Conservation (phyloP, 148 eudicot species). For the Limonium bicolor region DNA sequence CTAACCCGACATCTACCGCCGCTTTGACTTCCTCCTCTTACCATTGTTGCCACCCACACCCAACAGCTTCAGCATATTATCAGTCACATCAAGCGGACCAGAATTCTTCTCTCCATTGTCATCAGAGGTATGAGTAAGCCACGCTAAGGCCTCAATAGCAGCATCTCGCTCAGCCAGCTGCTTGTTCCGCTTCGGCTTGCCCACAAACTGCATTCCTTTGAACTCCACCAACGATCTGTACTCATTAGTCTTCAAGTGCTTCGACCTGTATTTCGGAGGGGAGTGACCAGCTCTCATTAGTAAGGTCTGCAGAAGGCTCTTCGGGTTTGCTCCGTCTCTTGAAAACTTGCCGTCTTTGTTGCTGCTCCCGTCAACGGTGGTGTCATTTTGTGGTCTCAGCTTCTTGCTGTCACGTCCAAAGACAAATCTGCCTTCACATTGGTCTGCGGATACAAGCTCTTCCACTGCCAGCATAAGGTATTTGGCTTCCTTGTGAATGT, state of each 20-base stretch:
- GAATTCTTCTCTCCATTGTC: conserved; percentile 23
- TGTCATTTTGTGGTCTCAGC: conserved; percentile 31
- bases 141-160: conserved; percentile 85
- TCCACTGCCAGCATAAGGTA: conserved; percentile 88
- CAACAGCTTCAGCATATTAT: conserved; percentile 91
- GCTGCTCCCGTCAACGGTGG: too few relatives aligned
- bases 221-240: conserved; percentile 90
- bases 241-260: conserved; percentile 88
- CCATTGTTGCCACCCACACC: conserved; percentile 22
- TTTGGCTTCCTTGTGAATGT: conserved; percentile 81
- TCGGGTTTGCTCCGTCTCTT: conserved; percentile 85
- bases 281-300: conserved; percentile 97
- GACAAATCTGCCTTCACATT: conserved; percentile 87
- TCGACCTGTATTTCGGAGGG: conserved; percentile 89
- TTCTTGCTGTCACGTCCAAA: conserved; percentile 85
- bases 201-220: conserved; percentile 98
- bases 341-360: conserved; percentile 60
- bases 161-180: conserved; percentile 88
- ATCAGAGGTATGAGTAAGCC: conserved; percentile 84
- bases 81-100: conserved; percentile 65
- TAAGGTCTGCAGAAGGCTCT: conserved; percentile 87
- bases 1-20: conserved; percentile 18
- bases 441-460: conserved; percentile 82
- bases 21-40: conserved; percentile 56
- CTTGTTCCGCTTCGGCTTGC: conserved; percentile 85